phyloP scores from a whole-genome alignment of 202 grass and related monocot genomes.

The Cymbopogon flexuosus region DNA sequence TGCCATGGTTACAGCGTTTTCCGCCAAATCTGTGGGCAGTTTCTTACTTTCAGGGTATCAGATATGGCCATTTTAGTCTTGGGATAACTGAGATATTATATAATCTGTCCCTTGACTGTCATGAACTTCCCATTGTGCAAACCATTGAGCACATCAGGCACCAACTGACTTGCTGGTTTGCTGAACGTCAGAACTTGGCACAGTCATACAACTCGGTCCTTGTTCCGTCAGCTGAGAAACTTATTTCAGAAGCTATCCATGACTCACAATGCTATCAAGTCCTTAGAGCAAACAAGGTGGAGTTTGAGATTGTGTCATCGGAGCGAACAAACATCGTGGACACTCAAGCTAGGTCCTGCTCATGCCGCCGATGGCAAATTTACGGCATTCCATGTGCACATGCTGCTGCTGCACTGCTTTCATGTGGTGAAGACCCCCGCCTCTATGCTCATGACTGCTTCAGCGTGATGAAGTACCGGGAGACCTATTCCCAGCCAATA shows the following conservation, averaged over 20 bases:
- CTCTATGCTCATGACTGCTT: constrained; percentile 78
- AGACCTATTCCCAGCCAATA: constrained; percentile 78
- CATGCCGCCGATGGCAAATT: constrained; percentile 87
- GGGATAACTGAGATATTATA: constrained; percentile 79
- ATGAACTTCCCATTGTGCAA: constrained; percentile 93
- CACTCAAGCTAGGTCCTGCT: constrained; percentile 74
- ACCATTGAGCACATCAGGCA: constrained; percentile 80
- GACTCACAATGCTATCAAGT: constrained; percentile 94
- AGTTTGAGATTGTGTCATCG: constrained; percentile 96
- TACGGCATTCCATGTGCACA: constrained; percentile 95
- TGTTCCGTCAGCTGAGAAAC: constrained; percentile 87
- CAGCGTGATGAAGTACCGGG: constrained; percentile 70
- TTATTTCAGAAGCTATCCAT: constrained; percentile 76
- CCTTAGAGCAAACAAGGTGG: constrained; percentile 95
- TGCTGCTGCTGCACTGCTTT: constrained; percentile 79
- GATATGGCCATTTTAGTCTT: constrained; percentile 89
- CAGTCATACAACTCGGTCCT: constrained; percentile 67
- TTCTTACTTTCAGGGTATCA: constrained; percentile 76
- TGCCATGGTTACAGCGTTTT: constrained; percentile 73
- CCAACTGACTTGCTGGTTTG: constrained; percentile 73
- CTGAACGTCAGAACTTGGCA: constrained; percentile 59
- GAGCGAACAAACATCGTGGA: constrained; percentile 98
- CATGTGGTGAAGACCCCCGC: constrained; percentile 81
- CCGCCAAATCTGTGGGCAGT: constrained; percentile 87
- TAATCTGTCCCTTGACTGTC: constrained; percentile 82